Evolutionary conservation across 192 early-diverging fungal genomes (phyloP).

Genomic region (Coemansia sp.): DNA sequence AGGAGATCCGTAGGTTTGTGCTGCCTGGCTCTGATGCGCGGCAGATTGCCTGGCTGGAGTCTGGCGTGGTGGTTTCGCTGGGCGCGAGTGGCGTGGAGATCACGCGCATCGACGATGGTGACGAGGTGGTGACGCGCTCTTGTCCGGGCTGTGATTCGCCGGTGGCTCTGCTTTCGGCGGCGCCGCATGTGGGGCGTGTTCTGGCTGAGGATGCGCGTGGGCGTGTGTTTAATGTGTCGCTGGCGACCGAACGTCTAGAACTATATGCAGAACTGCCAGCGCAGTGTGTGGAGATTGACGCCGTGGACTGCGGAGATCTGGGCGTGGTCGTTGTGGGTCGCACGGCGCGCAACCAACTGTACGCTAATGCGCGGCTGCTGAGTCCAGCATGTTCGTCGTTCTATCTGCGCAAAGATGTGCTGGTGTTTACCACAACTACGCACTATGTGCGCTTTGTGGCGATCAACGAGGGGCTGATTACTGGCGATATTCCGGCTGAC

Average conservation of each 20-base stretch:
- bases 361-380: constrained; percentile 68
- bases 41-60: constrained; percentile 69
- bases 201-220: constrained; percentile 51
- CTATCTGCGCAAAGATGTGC: constrained; percentile 73
- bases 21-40: constrained; percentile 29
- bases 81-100: constrained; percentile 10
- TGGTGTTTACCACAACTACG: constrained; percentile 82
- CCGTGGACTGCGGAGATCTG: not conserved
- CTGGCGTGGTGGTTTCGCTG: constrained; percentile 58
- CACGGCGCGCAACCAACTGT: constrained; percentile 80
- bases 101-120: not conserved
- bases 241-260: constrained; percentile 1
- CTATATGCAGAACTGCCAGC: constrained; percentile 11
- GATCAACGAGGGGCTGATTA: constrained; percentile 26
- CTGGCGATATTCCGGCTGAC: constrained; percentile 10
- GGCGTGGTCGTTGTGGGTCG: constrained; percentile 65
- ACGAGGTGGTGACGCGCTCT: not conserved
- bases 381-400: constrained; percentile 84
- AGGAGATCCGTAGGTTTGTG: constrained; percentile 1
- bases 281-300: constrained; percentile 37
- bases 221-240: constrained; percentile 34
- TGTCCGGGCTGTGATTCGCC: not conserved
- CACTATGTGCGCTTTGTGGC: constrained; percentile 78
- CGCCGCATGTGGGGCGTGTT: constrained; percentile 11
- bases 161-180: constrained; percentile 16